Conservation (phyloP, 1,139 yeast genomes). For the Blastobotrys indianensis region DNA sequence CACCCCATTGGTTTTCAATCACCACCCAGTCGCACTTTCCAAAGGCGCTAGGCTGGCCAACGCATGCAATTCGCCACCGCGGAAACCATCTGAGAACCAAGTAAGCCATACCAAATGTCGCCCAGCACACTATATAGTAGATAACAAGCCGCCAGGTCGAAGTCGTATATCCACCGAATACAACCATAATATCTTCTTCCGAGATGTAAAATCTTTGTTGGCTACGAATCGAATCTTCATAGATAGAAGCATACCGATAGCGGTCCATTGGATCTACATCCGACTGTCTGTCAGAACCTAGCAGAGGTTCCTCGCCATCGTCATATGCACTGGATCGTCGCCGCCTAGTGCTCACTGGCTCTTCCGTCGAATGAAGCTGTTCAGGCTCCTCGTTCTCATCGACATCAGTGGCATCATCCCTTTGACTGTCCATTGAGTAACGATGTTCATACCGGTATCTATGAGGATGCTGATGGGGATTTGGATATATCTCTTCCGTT, state of each 20-base stretch:
- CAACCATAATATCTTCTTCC: constrained; percentile 90
- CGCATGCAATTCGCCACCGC: constrained; percentile 56
- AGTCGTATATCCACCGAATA: constrained; percentile 81
- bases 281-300: constrained; percentile 1
- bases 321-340: constrained; percentile 19
- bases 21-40: constrained; percentile 91
- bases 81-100: constrained; percentile 83
- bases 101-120: constrained; percentile 67
- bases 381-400: constrained; percentile 10
- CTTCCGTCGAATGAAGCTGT: constrained; percentile 11
- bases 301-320: constrained; percentile 13
- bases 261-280: neutral
- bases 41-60: constrained; percentile 62
- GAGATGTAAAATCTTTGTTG: constrained; percentile 82
- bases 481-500: constrained; percentile 22
- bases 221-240: constrained; percentile 15
- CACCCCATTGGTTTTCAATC: constrained; percentile 90
- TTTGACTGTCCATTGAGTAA: constrained; percentile 2
- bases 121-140: constrained; percentile 51
- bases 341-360: constrained; percentile 12
- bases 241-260: neutral
- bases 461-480: constrained; percentile 22
- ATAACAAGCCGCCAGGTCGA: constrained; percentile 42
- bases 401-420: neutral
- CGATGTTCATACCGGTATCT: constrained; percentile 16